Percentiles rank a stretch among this genome's conserved stretches.
Evolutionary conservation across 768 basidiomycete genomes (phyloP).

Genomic region (Lentinula edodes): DNA sequence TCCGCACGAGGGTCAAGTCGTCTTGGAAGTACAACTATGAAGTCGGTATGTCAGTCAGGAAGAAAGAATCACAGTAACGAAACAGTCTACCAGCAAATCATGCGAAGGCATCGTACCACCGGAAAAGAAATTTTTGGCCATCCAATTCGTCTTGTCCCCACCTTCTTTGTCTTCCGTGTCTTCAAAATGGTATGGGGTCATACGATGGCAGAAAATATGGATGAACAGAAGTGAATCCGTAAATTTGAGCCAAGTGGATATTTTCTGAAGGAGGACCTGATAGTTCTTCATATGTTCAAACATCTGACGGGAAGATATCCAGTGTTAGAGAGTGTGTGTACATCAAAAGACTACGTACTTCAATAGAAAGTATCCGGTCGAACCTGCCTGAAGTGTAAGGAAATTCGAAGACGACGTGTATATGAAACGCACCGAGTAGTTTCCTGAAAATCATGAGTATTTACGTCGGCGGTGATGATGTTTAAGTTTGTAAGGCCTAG

Average conservation of each 20-base stretch:
- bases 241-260: slow-evolving; percentile 53
- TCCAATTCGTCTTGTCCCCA: slow-evolving; percentile 36
- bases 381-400: slow-evolving; percentile 35
- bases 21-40: slow-evolving; percentile 56
- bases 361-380: slow-evolving; percentile 66
- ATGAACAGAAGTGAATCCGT: slow-evolving; percentile 53
- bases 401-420: background rate
- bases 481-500: slow-evolving; percentile 50
- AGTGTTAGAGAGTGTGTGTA: background rate
- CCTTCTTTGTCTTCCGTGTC: slow-evolving; percentile 44
- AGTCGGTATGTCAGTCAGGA: background rate
- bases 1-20: slow-evolving; percentile 50
- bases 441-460: slow-evolving; percentile 50
- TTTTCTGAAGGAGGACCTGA: slow-evolving; percentile 50
- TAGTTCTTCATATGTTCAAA: slow-evolving; percentile 80
- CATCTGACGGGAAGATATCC: slow-evolving; percentile 33
- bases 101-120: slow-evolving; percentile 73
- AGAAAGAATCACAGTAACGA: background rate
- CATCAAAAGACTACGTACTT: slow-evolving; percentile 28
- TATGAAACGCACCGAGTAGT: slow-evolving; percentile 31
- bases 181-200: slow-evolving; percentile 64
- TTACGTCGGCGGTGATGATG: slow-evolving; percentile 69
- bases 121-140: slow-evolving; percentile 70
- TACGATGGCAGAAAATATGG: slow-evolving; percentile 65
- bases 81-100: slow-evolving; percentile 40